A percentile compares a stretch with the other conserved stretches of the same genome.
phyloP scores from a whole-genome alignment of 2,329 filamentous ascomycete species.

The Colletotrichum lentis region DNA sequence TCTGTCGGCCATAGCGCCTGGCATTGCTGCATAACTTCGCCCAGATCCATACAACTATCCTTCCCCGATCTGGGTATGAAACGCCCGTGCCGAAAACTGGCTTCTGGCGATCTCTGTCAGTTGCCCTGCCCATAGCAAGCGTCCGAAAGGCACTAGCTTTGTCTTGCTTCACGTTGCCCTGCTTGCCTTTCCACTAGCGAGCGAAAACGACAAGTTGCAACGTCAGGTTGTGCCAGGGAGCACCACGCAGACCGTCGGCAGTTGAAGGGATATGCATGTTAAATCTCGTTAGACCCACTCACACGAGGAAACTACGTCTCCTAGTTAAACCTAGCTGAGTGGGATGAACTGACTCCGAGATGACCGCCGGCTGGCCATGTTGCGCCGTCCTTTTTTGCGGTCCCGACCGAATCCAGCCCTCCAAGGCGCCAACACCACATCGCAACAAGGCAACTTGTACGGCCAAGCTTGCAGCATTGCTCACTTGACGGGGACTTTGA shows the following conservation, averaged over 20 bases:
- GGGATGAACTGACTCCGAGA: slow-evolving; percentile 37
- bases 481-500: slow-evolving; percentile 5
- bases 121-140: slow-evolving; percentile 16
- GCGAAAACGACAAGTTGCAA: slow-evolving; percentile 12
- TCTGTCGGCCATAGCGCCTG: slow-evolving; percentile 1
- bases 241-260: slow-evolving; percentile 23
- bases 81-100: slow-evolving; percentile 33
- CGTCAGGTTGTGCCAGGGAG: slow-evolving; percentile 9
- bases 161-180: slow-evolving; percentile 12
- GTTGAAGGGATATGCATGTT: slow-evolving; percentile 36
- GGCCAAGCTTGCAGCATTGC: slow-evolving; percentile 11
- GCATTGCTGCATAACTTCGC: neutral
- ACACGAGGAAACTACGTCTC: slow-evolving; percentile 36
- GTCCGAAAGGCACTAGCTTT: slow-evolving; percentile 17
- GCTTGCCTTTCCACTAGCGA: neutral
- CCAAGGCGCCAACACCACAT: neutral
- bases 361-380: slow-evolving; percentile 24
- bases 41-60: slow-evolving; percentile 3
- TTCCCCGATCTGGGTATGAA: slow-evolving; percentile 30
- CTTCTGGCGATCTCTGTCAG: slow-evolving; percentile 24
- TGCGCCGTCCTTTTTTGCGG: neutral
- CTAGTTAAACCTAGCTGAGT: slow-evolving; percentile 36
- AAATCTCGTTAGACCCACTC: slow-evolving; percentile 38
- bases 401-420: too few relatives aligned
- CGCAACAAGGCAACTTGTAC: slow-evolving; percentile 3